These are phyloP conservation scores for Aspergillus conjunctus DNA, from an alignment of 495 filamentous ascomycete species.

Conservation along the genomic window DNA sequence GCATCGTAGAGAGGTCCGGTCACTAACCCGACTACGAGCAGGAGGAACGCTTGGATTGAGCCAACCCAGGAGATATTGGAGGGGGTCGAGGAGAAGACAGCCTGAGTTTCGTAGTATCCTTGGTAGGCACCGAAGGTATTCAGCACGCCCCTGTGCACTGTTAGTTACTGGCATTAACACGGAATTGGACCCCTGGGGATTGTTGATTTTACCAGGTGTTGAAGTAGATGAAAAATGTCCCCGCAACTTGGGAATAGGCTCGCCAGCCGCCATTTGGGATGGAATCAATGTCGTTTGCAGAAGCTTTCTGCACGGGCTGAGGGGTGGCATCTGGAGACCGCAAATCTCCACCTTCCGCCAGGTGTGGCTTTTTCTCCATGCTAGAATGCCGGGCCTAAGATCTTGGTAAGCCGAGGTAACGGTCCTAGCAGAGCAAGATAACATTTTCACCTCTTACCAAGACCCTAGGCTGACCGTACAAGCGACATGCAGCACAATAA, in stretches of 20 bases:
- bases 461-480: no score
- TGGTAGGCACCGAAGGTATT: conserved; percentile 38
- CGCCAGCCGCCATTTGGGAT: conserved; percentile 1
- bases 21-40: conserved; percentile 55
- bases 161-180: background rate
- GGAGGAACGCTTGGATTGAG: conserved; percentile 56
- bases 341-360: background rate
- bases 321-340: no score
- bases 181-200: background rate
- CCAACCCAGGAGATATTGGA: conserved; percentile 52
- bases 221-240: background rate
- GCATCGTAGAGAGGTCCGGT: conserved; percentile 60
- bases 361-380: background rate
- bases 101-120: conserved; percentile 23
- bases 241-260: background rate
- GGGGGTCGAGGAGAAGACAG: conserved; percentile 30
- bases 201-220: background rate
- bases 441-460: background rate
- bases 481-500: no score
- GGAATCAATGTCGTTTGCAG: background rate
- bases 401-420: no score
- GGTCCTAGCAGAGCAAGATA: no score
- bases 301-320: background rate
- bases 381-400: no score
- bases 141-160: conserved; percentile 22